Base-by-base conservation (phyloP, 805 yeast genomes). In the Pichia nanzhaoensis region DNA sequence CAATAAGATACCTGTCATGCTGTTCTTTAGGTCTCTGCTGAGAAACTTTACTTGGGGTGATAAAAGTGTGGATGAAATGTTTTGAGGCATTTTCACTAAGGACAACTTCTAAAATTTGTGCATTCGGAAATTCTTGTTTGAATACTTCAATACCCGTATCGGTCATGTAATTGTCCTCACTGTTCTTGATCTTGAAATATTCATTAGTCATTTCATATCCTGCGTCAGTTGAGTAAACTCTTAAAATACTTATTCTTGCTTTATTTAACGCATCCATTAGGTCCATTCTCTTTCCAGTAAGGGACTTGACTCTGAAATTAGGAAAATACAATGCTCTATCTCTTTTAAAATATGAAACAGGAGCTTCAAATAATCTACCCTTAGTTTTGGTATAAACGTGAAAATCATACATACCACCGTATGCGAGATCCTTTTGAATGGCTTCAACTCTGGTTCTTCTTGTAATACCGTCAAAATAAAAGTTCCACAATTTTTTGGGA, bases 291-390 rank as follows among this genome's bases (percentile, higher is more conserved):
- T 56, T 48, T 14, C 69, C 71, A 3, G 55, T 47, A 32, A 88
- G 58, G 1, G 80, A 70, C 19, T 69, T 70, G 0, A 82, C 91
- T 21, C 65, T 59, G 48, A 91, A 69, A 57, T 89, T 89, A 9
- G 98, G 96, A 66, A 93, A 87, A 60, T 78, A 93, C 39, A 78
- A 65, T 0, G 97, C 72, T 56, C 75, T 82, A 7, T 84, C 90
- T 12, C 70, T 65, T 48, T 75, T 77, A 75, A 91, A 90, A 54
- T 76, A 82, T 1, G 89, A 77, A n/a, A 75, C 70, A 1, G 98
- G 98, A 0, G 96, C 77, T 16, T 74, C 68, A 67, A 89, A 93
- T 51, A 90, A 71, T 64, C 89, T 88, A 20, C 98, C 99, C 33
- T 80, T 75, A 2, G 91, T 85, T 54, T 82, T 82, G 40, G 82